These are phyloP conservation scores for Colletotrichum sp. DNA, from an alignment of 2,329 filamentous ascomycete species.

Conservation along the genomic window DNA sequence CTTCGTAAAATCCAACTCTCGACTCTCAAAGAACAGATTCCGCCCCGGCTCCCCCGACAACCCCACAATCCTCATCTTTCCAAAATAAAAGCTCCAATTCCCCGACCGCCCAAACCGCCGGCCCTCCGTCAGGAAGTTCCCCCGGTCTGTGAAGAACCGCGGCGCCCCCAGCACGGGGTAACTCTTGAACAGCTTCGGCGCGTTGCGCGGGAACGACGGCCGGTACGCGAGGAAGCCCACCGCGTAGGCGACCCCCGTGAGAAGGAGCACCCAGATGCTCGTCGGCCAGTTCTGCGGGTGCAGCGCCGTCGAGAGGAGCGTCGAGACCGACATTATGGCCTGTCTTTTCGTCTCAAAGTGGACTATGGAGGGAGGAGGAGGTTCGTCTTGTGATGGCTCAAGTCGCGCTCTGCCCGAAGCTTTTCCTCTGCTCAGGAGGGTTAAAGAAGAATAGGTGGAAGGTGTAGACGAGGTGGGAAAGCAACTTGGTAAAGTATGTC, in stretches of 20 bases:
- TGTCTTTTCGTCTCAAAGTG: not conserved
- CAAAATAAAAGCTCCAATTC: conserved; percentile 55
- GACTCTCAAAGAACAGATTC: conserved; percentile 48
- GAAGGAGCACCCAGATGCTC: conserved; percentile 22
- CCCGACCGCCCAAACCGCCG: conserved; percentile 36
- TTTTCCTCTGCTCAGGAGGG: not conserved
- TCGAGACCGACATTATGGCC: not conserved
- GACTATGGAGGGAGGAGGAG: not conserved
- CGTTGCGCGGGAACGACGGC: conserved; percentile 25
- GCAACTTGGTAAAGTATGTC: not conserved
- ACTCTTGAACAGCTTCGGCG: conserved; percentile 27
- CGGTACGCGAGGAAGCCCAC: conserved; percentile 19
- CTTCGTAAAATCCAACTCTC: conserved; percentile 45
- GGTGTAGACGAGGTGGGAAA: not conserved
- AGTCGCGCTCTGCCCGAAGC: not conserved
- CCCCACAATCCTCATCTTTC: conserved; percentile 47
- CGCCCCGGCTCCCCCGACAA: conserved; percentile 47
- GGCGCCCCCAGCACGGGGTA: conserved; percentile 48
- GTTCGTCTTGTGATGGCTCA: not conserved
- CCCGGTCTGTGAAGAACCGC: conserved; percentile 50
- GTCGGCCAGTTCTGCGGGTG: conserved; percentile 22
- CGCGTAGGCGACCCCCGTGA: conserved; percentile 14
- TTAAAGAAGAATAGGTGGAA: rapidly evolving
- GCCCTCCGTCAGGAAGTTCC: conserved; percentile 46
- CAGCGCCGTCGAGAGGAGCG: not conserved